phyloP scores from a whole-genome alignment of 2,329 filamentous ascomycete genomes.

The Fusarium abutilonis region DNA sequence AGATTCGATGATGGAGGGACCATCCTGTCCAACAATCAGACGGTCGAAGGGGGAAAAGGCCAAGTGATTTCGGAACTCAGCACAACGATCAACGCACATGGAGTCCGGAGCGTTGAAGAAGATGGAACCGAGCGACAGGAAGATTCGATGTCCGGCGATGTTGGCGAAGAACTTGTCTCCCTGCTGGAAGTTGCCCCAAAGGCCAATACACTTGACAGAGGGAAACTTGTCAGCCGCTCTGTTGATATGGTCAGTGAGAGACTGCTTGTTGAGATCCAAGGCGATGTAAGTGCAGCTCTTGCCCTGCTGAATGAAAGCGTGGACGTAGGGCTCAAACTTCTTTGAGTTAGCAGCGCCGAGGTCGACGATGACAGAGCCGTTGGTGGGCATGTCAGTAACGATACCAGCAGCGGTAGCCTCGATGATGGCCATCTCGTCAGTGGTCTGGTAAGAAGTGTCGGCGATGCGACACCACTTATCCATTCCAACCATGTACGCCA shows the following conservation, averaged over 20 bases:
- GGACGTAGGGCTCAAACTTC: conserved; percentile 37
- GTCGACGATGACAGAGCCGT: conserved; percentile 26
- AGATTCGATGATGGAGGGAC: conserved; percentile 3
- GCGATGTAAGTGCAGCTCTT: conserved; percentile 34
- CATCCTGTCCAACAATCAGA: conserved; percentile 35
- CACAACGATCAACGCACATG: conserved; percentile 31
- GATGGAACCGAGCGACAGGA: conserved; percentile 31
- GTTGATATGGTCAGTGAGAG: conserved; percentile 19
- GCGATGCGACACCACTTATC: conserved; percentile 33
- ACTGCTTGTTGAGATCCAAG: conserved; percentile 23
- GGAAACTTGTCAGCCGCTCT: conserved; percentile 27
- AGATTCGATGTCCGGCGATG: conserved; percentile 17
- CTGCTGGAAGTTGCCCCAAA: conserved; percentile 40
- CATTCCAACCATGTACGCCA: conserved; percentile 39
- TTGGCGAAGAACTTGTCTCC: conserved; percentile 24
- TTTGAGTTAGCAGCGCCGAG: conserved; percentile 36
- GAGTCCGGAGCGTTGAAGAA: conserved; percentile 35
- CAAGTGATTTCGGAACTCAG: conserved; percentile 17
- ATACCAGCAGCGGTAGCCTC: conserved; percentile 23
- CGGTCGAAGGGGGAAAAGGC: not conserved
- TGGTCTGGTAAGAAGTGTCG: conserved; percentile 34
- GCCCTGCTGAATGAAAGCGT: conserved; percentile 22
- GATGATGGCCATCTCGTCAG: conserved; percentile 31
- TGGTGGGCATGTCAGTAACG: conserved; percentile 16
- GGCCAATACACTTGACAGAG: conserved; percentile 8